phyloP scores from a whole-genome alignment of 768 basidiomycete species.

The Russula virescens region DNA sequence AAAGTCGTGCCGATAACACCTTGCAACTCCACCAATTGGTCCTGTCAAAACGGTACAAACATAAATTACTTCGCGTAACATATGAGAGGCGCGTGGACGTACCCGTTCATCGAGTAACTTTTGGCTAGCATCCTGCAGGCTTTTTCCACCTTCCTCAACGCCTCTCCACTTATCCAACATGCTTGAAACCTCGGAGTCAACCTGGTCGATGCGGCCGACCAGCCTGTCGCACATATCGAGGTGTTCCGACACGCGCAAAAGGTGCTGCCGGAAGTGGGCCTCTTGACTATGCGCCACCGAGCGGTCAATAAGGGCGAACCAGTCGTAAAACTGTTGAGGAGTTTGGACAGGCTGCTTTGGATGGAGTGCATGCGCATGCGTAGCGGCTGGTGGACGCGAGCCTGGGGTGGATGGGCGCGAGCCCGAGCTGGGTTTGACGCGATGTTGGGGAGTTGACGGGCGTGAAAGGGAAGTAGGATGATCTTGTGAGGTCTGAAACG shows the following conservation, averaged over 20 bases:
- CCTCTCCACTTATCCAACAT: slow-evolving; percentile 84
- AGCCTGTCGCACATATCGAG: slow-evolving; percentile 72
- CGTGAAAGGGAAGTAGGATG: slow-evolving; percentile 37
- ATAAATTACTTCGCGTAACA: neutral
- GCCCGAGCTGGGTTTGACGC: slow-evolving; percentile 25
- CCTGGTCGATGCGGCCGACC: slow-evolving; percentile 62
- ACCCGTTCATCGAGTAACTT: slow-evolving; percentile 85
- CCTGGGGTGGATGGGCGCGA: slow-evolving; percentile 30
- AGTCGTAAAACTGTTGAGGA: slow-evolving; percentile 95
- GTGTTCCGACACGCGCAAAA: slow-evolving; percentile 69
- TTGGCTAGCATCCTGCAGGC: slow-evolving; percentile 88
- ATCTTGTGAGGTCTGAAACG: slow-evolving; percentile 38
- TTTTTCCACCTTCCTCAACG: slow-evolving; percentile 91
- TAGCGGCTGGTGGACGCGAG: slow-evolving; percentile 12
- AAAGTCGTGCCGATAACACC: slow-evolving; percentile 77
- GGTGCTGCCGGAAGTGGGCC: slow-evolving; percentile 82
- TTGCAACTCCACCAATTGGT: slow-evolving; percentile 67
- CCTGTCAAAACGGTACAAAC: slow-evolving; percentile 39
- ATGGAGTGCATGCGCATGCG: slow-evolving; percentile 50
- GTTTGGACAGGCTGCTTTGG: slow-evolving; percentile 78
- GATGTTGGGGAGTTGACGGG: slow-evolving; percentile 41
- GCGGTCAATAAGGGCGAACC: slow-evolving; percentile 85
- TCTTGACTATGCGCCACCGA: slow-evolving; percentile 93
- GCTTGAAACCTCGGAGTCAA: slow-evolving; percentile 65
- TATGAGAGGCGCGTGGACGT: slow-evolving; percentile 29